Evolutionary conservation across 2,329 filamentous ascomycete species (phyloP), one percentile per base, ranked within the genome.

Genomic region (Fusarium austroafricanum): DNA sequence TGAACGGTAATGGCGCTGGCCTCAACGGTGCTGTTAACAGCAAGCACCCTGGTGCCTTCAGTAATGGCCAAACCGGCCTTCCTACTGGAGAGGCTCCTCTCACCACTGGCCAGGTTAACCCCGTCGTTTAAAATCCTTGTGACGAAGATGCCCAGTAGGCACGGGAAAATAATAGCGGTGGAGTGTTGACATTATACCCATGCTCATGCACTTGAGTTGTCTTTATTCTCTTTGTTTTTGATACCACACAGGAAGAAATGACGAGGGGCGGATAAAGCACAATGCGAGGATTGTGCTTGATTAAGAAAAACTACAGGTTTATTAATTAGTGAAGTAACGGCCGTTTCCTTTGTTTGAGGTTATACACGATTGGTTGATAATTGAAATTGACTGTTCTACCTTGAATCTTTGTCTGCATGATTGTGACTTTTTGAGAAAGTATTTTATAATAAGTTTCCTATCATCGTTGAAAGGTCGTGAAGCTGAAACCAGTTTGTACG

Each of bases 141-240:
- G 50, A 46, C 20, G 50, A 50, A 38, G 39, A 53, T 38, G 42
- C 15, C 33, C 52, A 37, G n/a, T 37, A 45, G 38, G 15, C 33
- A 44, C 20, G 50, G 21, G n/a, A 46, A 54, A 47, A 17, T 46
- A 58, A 50, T 53, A 29, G 54, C 1, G 63, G 55, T 52, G 66
- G 56, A 58, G 33, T 47, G 45, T 65, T 63, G 28, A 64, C 44
- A 61, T 61, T 73, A 74, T 74, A 73, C 71, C 72, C 72, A 72
- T 72, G 63, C 28, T 54, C 45, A 65, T 43, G 65, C 43, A 49
- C 53, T 64, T 57, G 58, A 63, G 40, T 58, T 61, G 61, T 40
- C 38, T 62, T 62, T 51, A 20, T 63, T 62, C 45, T 66, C 55
- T 61, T 61, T 55, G 55, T 74, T 62, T 59, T 70, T 64, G 44